These are phyloP conservation scores for Silene noctiflora DNA, from an alignment of 179 eudicot species.

Conservation along the genomic window DNA sequence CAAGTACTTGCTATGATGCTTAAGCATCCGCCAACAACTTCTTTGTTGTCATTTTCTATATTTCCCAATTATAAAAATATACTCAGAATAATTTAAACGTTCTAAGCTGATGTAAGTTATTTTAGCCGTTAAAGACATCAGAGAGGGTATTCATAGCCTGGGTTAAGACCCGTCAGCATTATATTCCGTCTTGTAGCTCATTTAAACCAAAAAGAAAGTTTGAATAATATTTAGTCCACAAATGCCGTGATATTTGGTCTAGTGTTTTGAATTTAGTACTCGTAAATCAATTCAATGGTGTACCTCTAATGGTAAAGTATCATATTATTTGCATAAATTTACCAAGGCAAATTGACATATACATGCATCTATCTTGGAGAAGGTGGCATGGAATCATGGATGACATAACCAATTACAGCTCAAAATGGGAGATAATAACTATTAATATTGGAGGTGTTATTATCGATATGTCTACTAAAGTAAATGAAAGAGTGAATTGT, in stretches of 20 bases:
- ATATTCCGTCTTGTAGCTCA: too few relatives aligned
- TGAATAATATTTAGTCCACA: background rate
- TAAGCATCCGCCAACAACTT: too few relatives aligned
- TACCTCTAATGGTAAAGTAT: background rate
- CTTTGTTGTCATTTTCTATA: too few relatives aligned
- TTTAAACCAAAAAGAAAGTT: too few relatives aligned
- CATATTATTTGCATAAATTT: background rate
- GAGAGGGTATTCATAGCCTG: too few relatives aligned
- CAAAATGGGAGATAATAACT: background rate
- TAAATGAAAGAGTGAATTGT: background rate
- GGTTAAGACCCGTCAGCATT: too few relatives aligned
- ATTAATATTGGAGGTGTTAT: background rate
- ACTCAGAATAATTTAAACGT: too few relatives aligned
- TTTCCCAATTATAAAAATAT: too few relatives aligned
- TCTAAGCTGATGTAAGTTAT: too few relatives aligned
- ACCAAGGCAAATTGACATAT: constrained; percentile 13
- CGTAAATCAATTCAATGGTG: background rate
- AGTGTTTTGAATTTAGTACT: background rate
- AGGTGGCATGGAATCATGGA: constrained; percentile 6
- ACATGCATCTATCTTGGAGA: constrained; percentile 20
- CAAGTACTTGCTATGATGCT: too few relatives aligned
- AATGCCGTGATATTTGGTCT: background rate
- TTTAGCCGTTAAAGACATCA: too few relatives aligned
- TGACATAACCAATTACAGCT: constrained; percentile 9
- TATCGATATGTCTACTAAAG: background rate